Conservation (phyloP, 257 asterid genomes). For the Striga asiatica region DNA sequence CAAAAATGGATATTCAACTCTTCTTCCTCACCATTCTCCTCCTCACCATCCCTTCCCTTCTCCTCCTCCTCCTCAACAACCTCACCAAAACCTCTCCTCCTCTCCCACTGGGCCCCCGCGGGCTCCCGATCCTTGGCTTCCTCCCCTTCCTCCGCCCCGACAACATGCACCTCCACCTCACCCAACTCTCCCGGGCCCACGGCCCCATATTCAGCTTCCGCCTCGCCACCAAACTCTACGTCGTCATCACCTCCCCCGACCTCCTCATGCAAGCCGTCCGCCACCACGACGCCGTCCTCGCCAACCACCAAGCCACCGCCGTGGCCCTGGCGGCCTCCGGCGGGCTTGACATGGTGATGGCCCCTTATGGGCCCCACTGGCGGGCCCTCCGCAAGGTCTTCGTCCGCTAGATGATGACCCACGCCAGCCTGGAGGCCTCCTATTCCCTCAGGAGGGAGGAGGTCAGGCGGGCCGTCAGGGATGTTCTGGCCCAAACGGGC, state of each 20-base stretch:
- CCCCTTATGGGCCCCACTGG: slow-evolving; percentile 17
- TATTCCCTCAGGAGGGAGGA: slow-evolving; percentile 23
- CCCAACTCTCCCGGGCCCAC: slow-evolving; percentile 13
- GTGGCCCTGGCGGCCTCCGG: not conserved
- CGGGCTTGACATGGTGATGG: not conserved
- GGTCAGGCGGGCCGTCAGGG: slow-evolving; percentile 13
- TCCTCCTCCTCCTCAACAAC: too few relatives aligned
- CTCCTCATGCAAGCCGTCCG: slow-evolving; percentile 23
- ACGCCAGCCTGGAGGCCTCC: slow-evolving; percentile 17
- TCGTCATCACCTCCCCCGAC: slow-evolving; percentile 26
- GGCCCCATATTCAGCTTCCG: slow-evolving; percentile 28
- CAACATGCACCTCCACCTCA: slow-evolving; percentile 24
- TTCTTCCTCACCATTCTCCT: too few relatives aligned
- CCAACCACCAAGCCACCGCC: slow-evolving; percentile 18
- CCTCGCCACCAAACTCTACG: slow-evolving; percentile 20
- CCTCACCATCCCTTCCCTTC: too few relatives aligned
- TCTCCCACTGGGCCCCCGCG: slow-evolving; percentile 5
- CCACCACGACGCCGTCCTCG: slow-evolving; percentile 27
- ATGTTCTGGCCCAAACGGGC: slow-evolving; percentile 6
- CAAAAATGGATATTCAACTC: too few relatives aligned
- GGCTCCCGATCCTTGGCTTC: slow-evolving; percentile 26
- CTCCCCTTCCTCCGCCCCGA: slow-evolving; percentile 24
- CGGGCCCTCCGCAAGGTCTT: slow-evolving; percentile 25
- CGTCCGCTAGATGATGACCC: slow-evolving; percentile 25
- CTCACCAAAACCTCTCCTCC: too few relatives aligned